phyloP scores from a whole-genome alignment of 768 basidiomycete genomes.

The Symmetrospora coprosmae region DNA sequence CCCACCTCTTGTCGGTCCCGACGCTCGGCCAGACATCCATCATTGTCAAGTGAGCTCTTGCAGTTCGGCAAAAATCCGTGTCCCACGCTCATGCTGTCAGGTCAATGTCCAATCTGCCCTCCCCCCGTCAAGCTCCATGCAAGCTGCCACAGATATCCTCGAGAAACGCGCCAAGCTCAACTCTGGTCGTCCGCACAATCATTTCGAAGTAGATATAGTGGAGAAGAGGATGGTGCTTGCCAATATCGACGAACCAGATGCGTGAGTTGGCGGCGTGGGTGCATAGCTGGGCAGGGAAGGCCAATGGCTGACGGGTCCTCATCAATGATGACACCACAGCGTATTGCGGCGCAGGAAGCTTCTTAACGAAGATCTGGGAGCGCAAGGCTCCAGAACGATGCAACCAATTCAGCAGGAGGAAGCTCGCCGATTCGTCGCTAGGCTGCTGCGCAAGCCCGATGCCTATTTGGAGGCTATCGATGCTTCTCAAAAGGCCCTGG shows the following conservation, averaged over 20 bases:
- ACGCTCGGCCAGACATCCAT: slow-evolving; percentile 14
- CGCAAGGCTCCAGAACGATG: background rate
- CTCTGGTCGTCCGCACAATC: background rate
- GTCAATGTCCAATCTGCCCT: background rate
- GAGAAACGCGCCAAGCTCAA: background rate
- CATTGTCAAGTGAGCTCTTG: background rate
- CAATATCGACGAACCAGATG: slow-evolving; percentile 8
- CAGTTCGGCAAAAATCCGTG: background rate
- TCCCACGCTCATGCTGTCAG: slow-evolving; percentile 2
- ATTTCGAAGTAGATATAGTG: slow-evolving; percentile 13
- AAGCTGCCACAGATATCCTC: background rate
- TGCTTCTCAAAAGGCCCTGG: background rate
- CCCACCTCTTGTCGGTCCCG: slow-evolving; percentile 2
- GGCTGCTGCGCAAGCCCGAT: background rate
- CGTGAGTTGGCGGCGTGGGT: background rate
- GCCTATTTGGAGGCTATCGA: background rate
- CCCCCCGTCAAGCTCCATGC: slow-evolving; percentile 10
- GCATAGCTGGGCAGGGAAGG: no score
- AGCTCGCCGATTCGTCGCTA: background rate
- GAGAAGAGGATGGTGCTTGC: slow-evolving; percentile 18
- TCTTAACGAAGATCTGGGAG: slow-evolving; percentile 17
- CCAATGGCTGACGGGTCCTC: no score
- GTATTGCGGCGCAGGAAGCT: slow-evolving; percentile 10
- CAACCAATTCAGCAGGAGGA: slow-evolving; percentile 17
- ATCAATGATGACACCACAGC: background rate